Evolutionary conservation across 2,329 filamentous ascomycete genomes (phyloP).

Genomic region (Cladorrhinum sp.): DNA sequence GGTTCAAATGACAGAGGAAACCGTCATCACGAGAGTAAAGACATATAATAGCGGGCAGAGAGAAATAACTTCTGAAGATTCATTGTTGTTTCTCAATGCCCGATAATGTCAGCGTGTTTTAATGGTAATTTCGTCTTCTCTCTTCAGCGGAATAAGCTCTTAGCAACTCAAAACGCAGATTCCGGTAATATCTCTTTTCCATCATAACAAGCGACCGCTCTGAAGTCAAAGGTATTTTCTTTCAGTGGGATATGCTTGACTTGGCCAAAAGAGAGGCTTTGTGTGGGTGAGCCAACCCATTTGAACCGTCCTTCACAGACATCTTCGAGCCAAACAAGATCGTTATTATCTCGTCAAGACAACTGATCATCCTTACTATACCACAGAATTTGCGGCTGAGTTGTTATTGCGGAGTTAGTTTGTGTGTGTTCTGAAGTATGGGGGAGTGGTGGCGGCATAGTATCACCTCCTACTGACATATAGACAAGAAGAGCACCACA

Average conservation of each 20-base stretch:
- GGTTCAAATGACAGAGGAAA: too few relatives aligned
- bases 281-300: slow-evolving; percentile 5
- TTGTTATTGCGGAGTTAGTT: background rate
- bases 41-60: too few relatives aligned
- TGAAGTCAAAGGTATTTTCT: background rate
- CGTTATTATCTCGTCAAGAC: slow-evolving; percentile 1
- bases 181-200: slow-evolving; percentile 7
- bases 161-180: slow-evolving; percentile 9
- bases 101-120: too few relatives aligned
- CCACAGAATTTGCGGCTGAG: slow-evolving; percentile 3
- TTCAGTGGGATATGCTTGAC: slow-evolving; percentile 6
- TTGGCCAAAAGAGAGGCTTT: slow-evolving; percentile 2
- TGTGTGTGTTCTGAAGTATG: background rate
- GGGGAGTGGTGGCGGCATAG: background rate
- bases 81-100: too few relatives aligned
- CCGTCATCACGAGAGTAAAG: too few relatives aligned
- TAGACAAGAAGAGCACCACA: slow-evolving; percentile 6
- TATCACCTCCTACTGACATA: slow-evolving; percentile 3
- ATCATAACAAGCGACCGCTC: slow-evolving; percentile 7
- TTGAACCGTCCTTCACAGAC: slow-evolving; percentile 6
- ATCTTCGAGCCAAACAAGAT: slow-evolving; percentile 5
- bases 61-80: too few relatives aligned
- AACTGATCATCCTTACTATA: background rate
- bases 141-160: slow-evolving; percentile 8
- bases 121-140: too few relatives aligned